Conservation (phyloP, 768 basidiomycete genomes). For the Dioszegia crocea region DNA sequence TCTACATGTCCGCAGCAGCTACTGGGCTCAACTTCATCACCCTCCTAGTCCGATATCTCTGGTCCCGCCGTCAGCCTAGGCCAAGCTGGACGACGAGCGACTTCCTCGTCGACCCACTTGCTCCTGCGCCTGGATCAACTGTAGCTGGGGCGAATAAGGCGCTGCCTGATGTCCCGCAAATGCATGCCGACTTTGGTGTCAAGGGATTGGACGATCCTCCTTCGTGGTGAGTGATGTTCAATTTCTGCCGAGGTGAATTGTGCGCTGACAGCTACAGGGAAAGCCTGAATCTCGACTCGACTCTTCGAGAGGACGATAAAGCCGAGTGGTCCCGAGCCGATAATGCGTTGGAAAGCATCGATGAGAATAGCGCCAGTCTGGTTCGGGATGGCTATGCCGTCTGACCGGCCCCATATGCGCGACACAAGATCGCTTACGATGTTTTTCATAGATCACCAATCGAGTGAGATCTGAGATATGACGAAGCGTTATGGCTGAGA, state of each 20-base stretch:
- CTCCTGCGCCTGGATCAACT: not conserved
- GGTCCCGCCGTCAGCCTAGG: slow-evolving; percentile 20
- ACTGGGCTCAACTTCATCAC: slow-evolving; percentile 21
- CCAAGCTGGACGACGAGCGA: slow-evolving; percentile 30
- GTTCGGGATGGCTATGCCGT: slow-evolving; percentile 8
- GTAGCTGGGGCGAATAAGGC: not conserved
- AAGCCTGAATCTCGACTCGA: slow-evolving; percentile 13
- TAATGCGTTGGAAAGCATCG: not conserved
- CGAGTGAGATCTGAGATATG: no score
- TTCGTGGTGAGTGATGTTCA: slow-evolving; percentile 14
- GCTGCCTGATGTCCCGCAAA: not conserved
- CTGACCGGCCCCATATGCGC: no score
- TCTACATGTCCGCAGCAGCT: slow-evolving; percentile 31
- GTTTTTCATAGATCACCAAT: no score
- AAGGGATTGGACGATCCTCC: slow-evolving; percentile 11
- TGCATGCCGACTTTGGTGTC: not conserved
- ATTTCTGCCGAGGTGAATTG: not conserved
- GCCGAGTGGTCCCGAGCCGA: not conserved
- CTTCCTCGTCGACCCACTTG: slow-evolving; percentile 6
- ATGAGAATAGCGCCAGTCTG: slow-evolving; percentile 3
- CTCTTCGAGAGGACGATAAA: slow-evolving; percentile 7
- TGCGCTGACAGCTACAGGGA: slow-evolving; percentile 10
- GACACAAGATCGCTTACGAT: no score
- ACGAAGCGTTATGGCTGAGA: no score
- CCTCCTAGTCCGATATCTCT: slow-evolving; percentile 18